A percentile compares a stretch with the other conserved stretches of the same genome.
phyloP scores from a whole-genome alignment of 768 basidiomycete species.

The Pisolithus orientalis region DNA sequence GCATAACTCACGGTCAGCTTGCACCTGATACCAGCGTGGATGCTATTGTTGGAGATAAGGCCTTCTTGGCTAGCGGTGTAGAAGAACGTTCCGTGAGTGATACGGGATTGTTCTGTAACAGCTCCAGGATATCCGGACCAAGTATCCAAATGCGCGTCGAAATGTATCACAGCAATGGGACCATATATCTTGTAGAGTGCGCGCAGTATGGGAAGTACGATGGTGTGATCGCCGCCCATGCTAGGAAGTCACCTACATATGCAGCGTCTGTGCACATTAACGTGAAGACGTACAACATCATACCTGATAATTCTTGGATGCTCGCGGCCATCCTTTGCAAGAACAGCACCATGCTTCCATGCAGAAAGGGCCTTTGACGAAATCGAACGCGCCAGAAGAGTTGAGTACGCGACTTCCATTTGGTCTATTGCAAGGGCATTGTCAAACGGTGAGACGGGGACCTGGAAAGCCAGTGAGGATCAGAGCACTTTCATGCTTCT shows the following conservation, averaged over 20 bases:
- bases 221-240: conserved; percentile 85
- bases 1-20: conserved; percentile 49
- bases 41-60: conserved; percentile 62
- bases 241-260: conserved; percentile 4
- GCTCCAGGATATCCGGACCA: conserved; percentile 36
- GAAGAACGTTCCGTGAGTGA: conserved; percentile 88
- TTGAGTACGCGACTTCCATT: conserved; percentile 80
- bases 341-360: conserved; percentile 21
- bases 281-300: not conserved
- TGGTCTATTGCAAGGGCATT: conserved; percentile 80
- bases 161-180: conserved; percentile 77
- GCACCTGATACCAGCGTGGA: conserved; percentile 84
- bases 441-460: conserved; percentile 77
- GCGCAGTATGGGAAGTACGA: conserved; percentile 80
- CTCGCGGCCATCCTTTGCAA: conserved; percentile 52
- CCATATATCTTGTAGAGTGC: conserved; percentile 76
- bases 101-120: conserved; percentile 50
- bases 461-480: conserved; percentile 30
- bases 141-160: conserved; percentile 74
- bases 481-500: not conserved
- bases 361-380: conserved; percentile 14
- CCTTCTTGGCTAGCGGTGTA: conserved; percentile 73
- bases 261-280: no score
- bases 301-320: conserved; percentile 73
- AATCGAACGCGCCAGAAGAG: conserved; percentile 57